These are phyloP conservation scores for Zoysia matrella DNA, from an alignment of 202 grass and related monocot genomes.

Conservation along the genomic window DNA sequence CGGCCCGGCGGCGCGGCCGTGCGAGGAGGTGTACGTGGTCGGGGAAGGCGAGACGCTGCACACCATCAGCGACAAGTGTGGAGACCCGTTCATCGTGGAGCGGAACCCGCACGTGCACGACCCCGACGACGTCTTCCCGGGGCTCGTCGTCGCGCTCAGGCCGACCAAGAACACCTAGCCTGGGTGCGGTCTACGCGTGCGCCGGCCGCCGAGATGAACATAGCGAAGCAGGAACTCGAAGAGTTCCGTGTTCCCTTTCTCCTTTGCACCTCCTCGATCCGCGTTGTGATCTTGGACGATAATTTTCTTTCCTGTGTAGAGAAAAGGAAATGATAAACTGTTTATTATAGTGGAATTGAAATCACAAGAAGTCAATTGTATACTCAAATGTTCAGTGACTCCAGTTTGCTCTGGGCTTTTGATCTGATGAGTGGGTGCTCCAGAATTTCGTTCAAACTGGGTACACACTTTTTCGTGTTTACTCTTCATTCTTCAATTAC, in stretches of 20 bases:
- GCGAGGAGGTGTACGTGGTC: slow-evolving; percentile 72
- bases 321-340: too few species aligned
- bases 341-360: too few species aligned
- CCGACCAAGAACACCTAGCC: slow-evolving; percentile 57
- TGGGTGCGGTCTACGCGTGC: neutral
- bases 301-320: neutral
- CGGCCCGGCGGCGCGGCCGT: slow-evolving; percentile 45
- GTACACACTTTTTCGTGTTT: too few species aligned
- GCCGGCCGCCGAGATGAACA: neutral
- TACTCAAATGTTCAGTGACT: too few species aligned
- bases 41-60: slow-evolving; percentile 77
- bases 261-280: neutral
- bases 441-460: too few species aligned
- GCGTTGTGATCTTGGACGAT: slow-evolving; percentile 17
- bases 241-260: neutral
- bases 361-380: too few species aligned
- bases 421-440: too few species aligned
- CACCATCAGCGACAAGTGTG: slow-evolving; percentile 87
- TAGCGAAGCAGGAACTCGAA: neutral
- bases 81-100: slow-evolving; percentile 84
- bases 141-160: slow-evolving; percentile 73
- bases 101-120: slow-evolving; percentile 66
- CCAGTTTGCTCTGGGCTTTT: too few species aligned
- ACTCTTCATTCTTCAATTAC: too few species aligned
- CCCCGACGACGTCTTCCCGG: slow-evolving; percentile 10